Evolutionary conservation across 2,329 filamentous ascomycete species (phyloP).

Genomic region (Penicillium sp.): DNA sequence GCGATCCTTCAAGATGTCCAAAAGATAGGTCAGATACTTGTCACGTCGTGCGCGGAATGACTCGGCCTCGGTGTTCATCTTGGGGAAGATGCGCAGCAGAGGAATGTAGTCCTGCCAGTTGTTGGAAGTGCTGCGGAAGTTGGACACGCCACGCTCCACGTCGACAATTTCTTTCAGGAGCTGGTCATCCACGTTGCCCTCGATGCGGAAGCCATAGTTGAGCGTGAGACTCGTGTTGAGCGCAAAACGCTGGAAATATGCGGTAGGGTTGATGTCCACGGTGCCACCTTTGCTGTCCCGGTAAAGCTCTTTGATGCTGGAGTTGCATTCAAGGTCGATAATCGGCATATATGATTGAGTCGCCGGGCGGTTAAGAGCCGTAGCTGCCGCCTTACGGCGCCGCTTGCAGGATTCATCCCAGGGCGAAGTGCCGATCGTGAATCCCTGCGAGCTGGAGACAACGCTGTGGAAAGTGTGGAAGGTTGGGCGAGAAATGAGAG

Average conservation of each 20-base stretch:
- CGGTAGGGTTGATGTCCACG: slow-evolving; percentile 68
- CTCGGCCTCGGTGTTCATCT: slow-evolving; percentile 62
- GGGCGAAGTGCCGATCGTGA: slow-evolving; percentile 80
- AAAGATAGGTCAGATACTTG: slow-evolving; percentile 62
- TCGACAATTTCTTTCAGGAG: slow-evolving; percentile 72
- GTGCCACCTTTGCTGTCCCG: slow-evolving; percentile 64
- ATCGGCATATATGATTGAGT: slow-evolving; percentile 81
- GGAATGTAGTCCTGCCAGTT: slow-evolving; percentile 89
- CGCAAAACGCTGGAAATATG: slow-evolving; percentile 74
- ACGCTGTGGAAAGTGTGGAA: slow-evolving; percentile 82
- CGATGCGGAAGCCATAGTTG: slow-evolving; percentile 77
- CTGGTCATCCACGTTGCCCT: slow-evolving; percentile 67
- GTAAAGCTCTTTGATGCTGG: slow-evolving; percentile 72
- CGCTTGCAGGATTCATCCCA: slow-evolving; percentile 82
- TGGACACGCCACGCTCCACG: slow-evolving; percentile 74
- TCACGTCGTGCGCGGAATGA: slow-evolving; percentile 70
- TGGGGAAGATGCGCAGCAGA: slow-evolving; percentile 65
- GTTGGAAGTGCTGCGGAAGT: slow-evolving; percentile 76
- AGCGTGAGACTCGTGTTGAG: slow-evolving; percentile 76
- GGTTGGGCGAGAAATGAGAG: slow-evolving; percentile 74
- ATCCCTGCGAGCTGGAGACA: slow-evolving; percentile 73
- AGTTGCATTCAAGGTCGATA: slow-evolving; percentile 73
- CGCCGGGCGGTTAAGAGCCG: slow-evolving; percentile 74
- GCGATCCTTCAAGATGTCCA: slow-evolving; percentile 61
- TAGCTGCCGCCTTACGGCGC: slow-evolving; percentile 75